phyloP scores from a whole-genome alignment of 108 stramenopile species.

The Hondaea fermentalgiana region DNA sequence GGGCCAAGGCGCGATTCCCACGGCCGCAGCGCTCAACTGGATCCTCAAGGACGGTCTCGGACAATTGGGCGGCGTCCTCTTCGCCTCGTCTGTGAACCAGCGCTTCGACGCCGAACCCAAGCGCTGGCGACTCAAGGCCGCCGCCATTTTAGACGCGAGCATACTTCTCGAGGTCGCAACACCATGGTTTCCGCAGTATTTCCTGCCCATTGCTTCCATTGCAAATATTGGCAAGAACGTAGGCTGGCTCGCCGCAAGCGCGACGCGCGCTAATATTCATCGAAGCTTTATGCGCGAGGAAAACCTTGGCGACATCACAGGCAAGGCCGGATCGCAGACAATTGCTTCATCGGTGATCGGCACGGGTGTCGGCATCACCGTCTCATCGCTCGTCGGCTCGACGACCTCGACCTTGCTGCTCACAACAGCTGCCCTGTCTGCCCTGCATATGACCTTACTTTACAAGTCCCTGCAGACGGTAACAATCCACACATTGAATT shows the following conservation, averaged over 20 bases:
- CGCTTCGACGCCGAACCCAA: slow-evolving; percentile 78
- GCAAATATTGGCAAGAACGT: slow-evolving; percentile 96
- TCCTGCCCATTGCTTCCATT: slow-evolving; percentile 73
- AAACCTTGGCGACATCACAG: slow-evolving; percentile 93
- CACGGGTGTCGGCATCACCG: slow-evolving; percentile 69
- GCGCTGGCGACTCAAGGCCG: slow-evolving; percentile 75
- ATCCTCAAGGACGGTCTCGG: slow-evolving; percentile 92
- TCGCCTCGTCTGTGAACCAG: slow-evolving; percentile 70
- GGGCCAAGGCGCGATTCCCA: slow-evolving; percentile 72
- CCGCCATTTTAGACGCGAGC: slow-evolving; percentile 70
- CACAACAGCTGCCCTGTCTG: slow-evolving; percentile 51
- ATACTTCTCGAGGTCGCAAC: slow-evolving; percentile 72
- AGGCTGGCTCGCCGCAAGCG: slow-evolving; percentile 74
- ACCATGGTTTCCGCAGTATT: slow-evolving; percentile 58
- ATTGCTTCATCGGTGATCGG: slow-evolving; percentile 77
- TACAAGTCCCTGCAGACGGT: slow-evolving; percentile 65
- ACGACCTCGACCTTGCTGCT: slow-evolving; percentile 36
- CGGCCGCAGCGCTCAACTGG: slow-evolving; percentile 95
- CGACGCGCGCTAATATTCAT: slow-evolving; percentile 82
- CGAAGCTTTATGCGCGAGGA: slow-evolving; percentile 54
- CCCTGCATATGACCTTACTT: slow-evolving; percentile 63
- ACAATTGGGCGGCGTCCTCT: slow-evolving; percentile 80
- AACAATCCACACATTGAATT: slow-evolving; percentile 60
- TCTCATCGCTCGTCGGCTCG: slow-evolving; percentile 54
- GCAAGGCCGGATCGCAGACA: slow-evolving; percentile 81